Evolutionary conservation across 768 basidiomycete genomes (phyloP).

Genomic region (Pleurotus tuoliensis): DNA sequence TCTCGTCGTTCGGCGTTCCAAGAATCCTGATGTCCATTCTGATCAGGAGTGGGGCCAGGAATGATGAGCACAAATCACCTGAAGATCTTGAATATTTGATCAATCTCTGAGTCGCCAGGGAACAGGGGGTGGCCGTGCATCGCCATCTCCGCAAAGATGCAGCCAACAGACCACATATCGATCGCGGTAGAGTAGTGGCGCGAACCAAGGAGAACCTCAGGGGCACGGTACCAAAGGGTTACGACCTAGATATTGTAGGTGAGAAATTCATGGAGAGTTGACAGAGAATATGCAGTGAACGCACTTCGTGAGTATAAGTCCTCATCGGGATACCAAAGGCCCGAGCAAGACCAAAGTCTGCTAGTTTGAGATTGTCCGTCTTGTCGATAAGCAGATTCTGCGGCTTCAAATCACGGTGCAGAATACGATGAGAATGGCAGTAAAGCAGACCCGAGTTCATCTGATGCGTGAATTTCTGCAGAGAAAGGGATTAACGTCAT

Average conservation of each 20-base stretch:
- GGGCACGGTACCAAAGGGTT: constrained; percentile 98
- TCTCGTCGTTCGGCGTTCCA: constrained; percentile 88
- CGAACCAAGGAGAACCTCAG: constrained; percentile 95
- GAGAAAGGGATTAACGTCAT: not conserved
- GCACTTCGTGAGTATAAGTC: constrained; percentile 98
- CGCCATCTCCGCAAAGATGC: constrained; percentile 98
- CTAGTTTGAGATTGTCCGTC: constrained; percentile 87
- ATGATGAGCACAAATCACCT: constrained; percentile 46
- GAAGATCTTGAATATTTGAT: constrained; percentile 99
- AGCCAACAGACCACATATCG: constrained; percentile 99
- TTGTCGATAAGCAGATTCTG: constrained; percentile 94
- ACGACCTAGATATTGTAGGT: constrained; percentile 65
- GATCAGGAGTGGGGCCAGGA: not conserved
- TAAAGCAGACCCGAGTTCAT: constrained; percentile 88
- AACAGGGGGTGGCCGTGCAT: constrained; percentile 88
- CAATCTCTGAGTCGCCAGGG: constrained; percentile 99
- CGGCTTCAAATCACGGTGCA: constrained; percentile 96
- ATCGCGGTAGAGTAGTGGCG: constrained; percentile 97
- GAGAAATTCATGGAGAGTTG: not conserved
- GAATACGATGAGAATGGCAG: constrained; percentile 92
- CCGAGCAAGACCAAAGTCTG: constrained; percentile 93
- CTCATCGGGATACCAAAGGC: constrained; percentile 98
- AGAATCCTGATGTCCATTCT: constrained; percentile 55
- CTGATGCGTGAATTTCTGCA: constrained; percentile 94
- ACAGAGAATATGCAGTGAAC: constrained; percentile 4